Conservation (phyloP, 2,329 filamentous ascomycete species). For the Blastomyces percursus region DNA sequence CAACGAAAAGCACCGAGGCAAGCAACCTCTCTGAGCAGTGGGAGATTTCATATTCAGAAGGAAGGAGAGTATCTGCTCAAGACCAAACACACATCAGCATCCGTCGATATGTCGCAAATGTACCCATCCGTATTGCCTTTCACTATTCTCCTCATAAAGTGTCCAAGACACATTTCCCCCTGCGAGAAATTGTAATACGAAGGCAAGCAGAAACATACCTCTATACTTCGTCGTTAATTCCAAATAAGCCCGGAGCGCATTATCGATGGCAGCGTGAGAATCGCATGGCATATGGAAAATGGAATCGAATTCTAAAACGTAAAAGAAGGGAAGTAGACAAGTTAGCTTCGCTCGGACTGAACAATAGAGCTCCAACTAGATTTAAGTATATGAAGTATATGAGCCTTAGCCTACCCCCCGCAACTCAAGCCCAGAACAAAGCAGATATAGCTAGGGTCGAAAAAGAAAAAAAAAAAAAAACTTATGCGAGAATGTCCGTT, state of each 20-base stretch:
- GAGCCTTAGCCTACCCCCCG: not conserved
- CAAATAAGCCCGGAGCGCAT: slow-evolving; percentile 74
- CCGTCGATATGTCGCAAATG: not conserved
- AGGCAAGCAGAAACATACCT: slow-evolving; percentile 31
- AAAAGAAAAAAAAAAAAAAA: not conserved
- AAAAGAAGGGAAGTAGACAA: slow-evolving; percentile 6
- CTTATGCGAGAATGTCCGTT: not conserved
- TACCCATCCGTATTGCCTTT: not conserved
- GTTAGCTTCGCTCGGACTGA: not conserved
- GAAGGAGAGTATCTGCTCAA: slow-evolving; percentile 32
- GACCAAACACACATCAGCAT: not conserved
- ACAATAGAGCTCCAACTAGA: not conserved
- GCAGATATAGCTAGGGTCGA: not conserved
- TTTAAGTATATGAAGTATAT: not conserved
- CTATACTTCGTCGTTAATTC: slow-evolving; percentile 64
- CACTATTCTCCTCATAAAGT: slow-evolving; percentile 4
- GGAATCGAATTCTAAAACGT: slow-evolving; percentile 51
- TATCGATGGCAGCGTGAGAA: slow-evolving; percentile 62
- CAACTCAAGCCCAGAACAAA: not conserved
- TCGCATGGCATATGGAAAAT: slow-evolving; percentile 51
- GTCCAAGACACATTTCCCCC: not conserved
- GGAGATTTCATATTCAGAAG: slow-evolving; percentile 67
- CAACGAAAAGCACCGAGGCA: slow-evolving; percentile 60
- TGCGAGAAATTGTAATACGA: not conserved
- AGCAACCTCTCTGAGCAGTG: slow-evolving; percentile 71